Conservation (phyloP, 2,329 filamentous ascomycete species). For the Parastagonospora avenae region DNA sequence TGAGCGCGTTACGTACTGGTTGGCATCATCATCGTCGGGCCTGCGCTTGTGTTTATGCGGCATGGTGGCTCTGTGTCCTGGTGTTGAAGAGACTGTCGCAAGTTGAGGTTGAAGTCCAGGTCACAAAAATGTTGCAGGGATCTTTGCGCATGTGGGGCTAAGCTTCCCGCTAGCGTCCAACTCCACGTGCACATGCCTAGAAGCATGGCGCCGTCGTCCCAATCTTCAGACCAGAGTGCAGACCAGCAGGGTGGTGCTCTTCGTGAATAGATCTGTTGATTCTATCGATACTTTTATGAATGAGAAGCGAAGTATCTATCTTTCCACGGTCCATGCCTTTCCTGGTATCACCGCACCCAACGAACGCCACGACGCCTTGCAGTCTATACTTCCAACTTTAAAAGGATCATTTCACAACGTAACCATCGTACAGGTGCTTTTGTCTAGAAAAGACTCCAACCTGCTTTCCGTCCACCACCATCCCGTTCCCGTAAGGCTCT, state of each 20-base stretch:
- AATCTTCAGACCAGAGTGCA: too few relatives aligned
- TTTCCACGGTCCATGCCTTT: background rate
- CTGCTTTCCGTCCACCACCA: slow-evolving; percentile 31
- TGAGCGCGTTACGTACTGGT: slow-evolving; percentile 37
- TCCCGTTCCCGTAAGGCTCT: slow-evolving; percentile 26
- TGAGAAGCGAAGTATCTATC: slow-evolving; percentile 4
- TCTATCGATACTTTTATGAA: background rate
- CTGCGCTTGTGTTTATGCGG: slow-evolving; percentile 85
- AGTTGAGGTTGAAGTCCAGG: background rate
- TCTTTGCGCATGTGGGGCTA: slow-evolving; percentile 1
- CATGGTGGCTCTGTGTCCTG: slow-evolving; percentile 57
- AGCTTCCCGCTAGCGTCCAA: background rate
- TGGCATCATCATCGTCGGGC: slow-evolving; percentile 42
- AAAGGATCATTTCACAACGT: slow-evolving; percentile 1
- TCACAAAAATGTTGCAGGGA: slow-evolving; percentile 5
- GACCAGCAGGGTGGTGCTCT: too few relatives aligned
- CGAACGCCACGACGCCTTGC: slow-evolving; percentile 23
- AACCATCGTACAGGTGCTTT: background rate
- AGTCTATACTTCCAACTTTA: slow-evolving; percentile 20
- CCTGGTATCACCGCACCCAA: slow-evolving; percentile 14
- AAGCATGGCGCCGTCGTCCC: background rate
- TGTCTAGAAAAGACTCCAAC: slow-evolving; percentile 40
- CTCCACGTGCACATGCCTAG: background rate
- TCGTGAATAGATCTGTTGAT: too few relatives aligned
- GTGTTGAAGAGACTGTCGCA: background rate